Percentiles rank a stretch among this genome's conserved stretches.
Conservation (phyloP, 2,329 filamentous ascomycete genomes). For the Penicillium sp. region DNA sequence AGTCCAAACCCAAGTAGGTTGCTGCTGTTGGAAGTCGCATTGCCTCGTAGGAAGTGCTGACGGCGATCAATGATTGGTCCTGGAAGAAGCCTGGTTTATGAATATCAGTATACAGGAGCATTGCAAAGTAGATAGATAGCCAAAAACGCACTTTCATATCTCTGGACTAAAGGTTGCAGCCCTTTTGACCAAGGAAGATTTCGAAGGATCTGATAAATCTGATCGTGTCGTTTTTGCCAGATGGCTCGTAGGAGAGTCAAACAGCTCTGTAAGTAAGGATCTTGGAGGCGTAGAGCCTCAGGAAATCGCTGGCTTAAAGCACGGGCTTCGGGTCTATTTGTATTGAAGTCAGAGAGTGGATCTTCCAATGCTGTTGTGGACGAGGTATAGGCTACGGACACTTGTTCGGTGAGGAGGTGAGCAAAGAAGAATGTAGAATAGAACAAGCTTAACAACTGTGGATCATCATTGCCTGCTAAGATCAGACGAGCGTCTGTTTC, state of each 20-base stretch:
- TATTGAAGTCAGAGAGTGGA: not conserved
- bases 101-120: not conserved
- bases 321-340: constrained; percentile 40
- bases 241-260: constrained; percentile 38
- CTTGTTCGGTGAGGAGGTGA: constrained; percentile 40
- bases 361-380: not conserved
- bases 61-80: constrained; percentile 38
- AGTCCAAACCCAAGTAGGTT: constrained; percentile 37
- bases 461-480: constrained; percentile 23
- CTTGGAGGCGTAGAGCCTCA: constrained; percentile 25
- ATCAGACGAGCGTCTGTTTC: constrained; percentile 37
- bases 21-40: constrained; percentile 39
- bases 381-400: constrained; percentile 28
- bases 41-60: constrained; percentile 42
- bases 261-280: constrained; percentile 36
- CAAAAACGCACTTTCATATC: constrained; percentile 34
- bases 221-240: constrained; percentile 38
- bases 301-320: constrained; percentile 40
- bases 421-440: constrained; percentile 42
- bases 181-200: constrained; percentile 35
- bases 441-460: constrained; percentile 35
- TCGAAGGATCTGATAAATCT: constrained; percentile 38
- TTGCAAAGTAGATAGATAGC: not conserved
- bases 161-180: constrained; percentile 31
- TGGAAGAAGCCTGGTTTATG: constrained; percentile 35